Base-by-base conservation (phyloP, 2,329 filamentous ascomycete species). In the Sclerotinia nivalis region DNA sequence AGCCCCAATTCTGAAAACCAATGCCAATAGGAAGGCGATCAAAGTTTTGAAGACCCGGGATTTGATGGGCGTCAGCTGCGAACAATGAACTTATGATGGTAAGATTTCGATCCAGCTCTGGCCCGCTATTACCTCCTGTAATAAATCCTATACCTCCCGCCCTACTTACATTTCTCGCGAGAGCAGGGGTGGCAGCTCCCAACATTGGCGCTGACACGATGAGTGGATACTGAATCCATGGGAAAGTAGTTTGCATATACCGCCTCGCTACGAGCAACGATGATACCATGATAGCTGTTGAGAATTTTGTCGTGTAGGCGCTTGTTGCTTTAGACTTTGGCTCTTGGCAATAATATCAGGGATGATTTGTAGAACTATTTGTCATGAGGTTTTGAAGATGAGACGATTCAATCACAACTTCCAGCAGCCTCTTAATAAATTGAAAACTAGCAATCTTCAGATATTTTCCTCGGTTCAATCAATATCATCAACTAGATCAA, bases 191-290 rank as follows among this genome's bases (percentile, higher is more conserved):
- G 78, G 83, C 74, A 84, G 92, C 87, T 47, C 88, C 82, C 54
- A 89, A 85, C 91, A 93, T 93, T 0, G 91, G 91, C 1, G 89
- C 90, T 52, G 83, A 82, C 58, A 85, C 81, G 37, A 93, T 83
- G 22, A 91, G 18, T 4, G 69, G 69, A 13, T 18, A 28, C 12
- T 28, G 8, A 22, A 61, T 58, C 69, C 65, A 70, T 61, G 69
- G 69, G 22, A 68, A 70, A 10, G 65, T 2, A 7, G 37, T 47
- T 22, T 50, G 13, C 34, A 54, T 28, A 28, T 40, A 28, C 13
- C 22, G 34, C 25, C 2, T 40, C 6, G 49, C 34, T 10, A 20
- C 8, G 8, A 37, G n/a, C n/a, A 25, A 12, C 4, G 47, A 28
- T 10, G 12, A 8, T 13, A 49, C 13, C 49, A 54, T 54, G 15